Conservation (phyloP, 2,329 filamentous ascomycete genomes). For the Phialophora expanda region DNA sequence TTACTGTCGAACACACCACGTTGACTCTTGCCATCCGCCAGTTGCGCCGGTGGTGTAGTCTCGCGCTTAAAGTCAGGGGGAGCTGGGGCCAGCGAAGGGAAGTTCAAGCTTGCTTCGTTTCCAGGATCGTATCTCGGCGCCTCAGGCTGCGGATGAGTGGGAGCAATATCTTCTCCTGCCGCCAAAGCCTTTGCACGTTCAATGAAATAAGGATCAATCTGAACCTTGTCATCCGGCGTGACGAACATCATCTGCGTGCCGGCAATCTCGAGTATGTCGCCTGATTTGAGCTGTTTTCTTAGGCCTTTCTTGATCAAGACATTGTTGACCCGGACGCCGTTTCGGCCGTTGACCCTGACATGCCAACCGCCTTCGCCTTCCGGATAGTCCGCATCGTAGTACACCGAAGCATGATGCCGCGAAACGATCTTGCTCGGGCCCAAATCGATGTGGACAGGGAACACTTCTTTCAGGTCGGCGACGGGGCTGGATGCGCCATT, state of each 20-base stretch:
- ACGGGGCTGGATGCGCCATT: slow-evolving; percentile 53
- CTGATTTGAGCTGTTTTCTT: slow-evolving; percentile 73
- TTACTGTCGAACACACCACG: slow-evolving; percentile 44
- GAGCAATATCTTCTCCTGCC: slow-evolving; percentile 47
- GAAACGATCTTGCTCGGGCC: slow-evolving; percentile 83
- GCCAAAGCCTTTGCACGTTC: slow-evolving; percentile 64
- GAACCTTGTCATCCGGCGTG: slow-evolving; percentile 75
- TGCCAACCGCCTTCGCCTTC: slow-evolving; percentile 69
- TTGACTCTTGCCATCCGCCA: slow-evolving; percentile 39
- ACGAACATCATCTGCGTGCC: slow-evolving; percentile 99
- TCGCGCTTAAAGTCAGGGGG: slow-evolving; percentile 53
- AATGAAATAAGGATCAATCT: slow-evolving; percentile 71
- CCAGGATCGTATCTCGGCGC: slow-evolving; percentile 27
- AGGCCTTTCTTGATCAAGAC: slow-evolving; percentile 68
- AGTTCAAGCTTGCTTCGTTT: slow-evolving; percentile 20
- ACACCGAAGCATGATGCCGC: slow-evolving; percentile 75
- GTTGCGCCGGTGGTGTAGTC: slow-evolving; percentile 39
- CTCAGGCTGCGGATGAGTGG: slow-evolving; percentile 50
- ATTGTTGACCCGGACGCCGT: slow-evolving; percentile 86
- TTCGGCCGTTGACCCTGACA: slow-evolving; percentile 85
- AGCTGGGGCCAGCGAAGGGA: slow-evolving; percentile 48
- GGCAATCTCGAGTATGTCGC: slow-evolving; percentile 88
- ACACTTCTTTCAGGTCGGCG: slow-evolving; percentile 49
- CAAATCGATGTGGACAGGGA: slow-evolving; percentile 79
- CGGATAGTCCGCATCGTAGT: slow-evolving; percentile 68